A percentile compares a stretch with the other conserved stretches of the same genome.
Conservation (phyloP, 176 grass and related monocot species). For the Dactylis glomerata region DNA sequence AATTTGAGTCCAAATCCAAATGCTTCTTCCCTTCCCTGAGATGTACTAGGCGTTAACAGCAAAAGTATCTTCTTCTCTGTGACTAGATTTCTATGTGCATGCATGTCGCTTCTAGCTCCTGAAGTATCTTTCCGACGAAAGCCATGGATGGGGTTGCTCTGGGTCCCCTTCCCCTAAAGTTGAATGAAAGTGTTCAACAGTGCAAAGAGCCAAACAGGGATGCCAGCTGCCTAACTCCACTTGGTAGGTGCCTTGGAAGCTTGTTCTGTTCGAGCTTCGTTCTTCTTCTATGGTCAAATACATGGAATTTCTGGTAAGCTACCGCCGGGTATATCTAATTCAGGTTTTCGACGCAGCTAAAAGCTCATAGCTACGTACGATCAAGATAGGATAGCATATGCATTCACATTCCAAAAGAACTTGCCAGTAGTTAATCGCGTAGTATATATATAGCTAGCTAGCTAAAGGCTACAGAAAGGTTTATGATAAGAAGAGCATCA, state of each 20-base stretch:
- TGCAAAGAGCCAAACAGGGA: not conserved
- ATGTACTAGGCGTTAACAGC: not conserved
- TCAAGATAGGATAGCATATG: not conserved
- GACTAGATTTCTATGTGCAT: not conserved
- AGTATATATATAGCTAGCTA: not conserved
- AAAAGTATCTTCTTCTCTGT: not conserved
- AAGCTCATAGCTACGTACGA: no score
- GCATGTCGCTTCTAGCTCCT: not conserved
- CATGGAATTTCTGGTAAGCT: not conserved
- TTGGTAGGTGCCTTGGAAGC: not conserved
- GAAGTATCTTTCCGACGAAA: not conserved
- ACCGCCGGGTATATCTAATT: not conserved
- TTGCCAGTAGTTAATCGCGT: not conserved
- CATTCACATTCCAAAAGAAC: not conserved
- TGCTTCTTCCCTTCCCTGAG: not conserved
- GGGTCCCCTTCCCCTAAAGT: not conserved
- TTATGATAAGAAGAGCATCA: not conserved
- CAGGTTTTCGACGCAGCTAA: not conserved
- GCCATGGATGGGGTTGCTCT: not conserved
- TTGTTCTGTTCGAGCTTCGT: not conserved
- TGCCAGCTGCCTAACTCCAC: not conserved
- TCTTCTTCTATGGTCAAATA: not conserved
- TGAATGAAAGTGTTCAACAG: not conserved
- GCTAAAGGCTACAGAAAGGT: not conserved
- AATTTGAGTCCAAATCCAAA: not conserved